Evolutionary conservation across 2,329 filamentous ascomycete genomes (phyloP).

Genomic region (Pseudopyrenochaeta lycopersici): DNA sequence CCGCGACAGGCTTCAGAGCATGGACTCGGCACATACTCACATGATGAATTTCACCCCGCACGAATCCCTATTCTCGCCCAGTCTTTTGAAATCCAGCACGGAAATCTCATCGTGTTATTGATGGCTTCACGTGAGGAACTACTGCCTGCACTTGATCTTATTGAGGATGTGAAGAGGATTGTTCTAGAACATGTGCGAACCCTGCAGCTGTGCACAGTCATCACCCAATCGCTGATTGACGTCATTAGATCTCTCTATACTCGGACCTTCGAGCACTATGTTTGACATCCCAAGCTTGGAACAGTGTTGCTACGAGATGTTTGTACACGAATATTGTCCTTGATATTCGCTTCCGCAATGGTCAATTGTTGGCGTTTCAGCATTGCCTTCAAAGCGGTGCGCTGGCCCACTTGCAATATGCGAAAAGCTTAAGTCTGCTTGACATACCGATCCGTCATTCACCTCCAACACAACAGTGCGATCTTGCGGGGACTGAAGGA

Average conservation of each 20-base stretch:
- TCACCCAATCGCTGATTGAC: neutral
- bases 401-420: slow-evolving; percentile 2
- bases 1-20: neutral
- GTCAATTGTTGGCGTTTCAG: slow-evolving; percentile 3
- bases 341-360: neutral
- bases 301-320: slow-evolving; percentile 3
- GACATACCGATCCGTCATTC: neutral
- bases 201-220: neutral
- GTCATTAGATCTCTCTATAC: slow-evolving; percentile 4
- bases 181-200: slow-evolving; percentile 3
- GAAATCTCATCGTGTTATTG: too few species aligned
- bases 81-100: neutral
- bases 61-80: neutral
- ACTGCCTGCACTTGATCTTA: neutral
- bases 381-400: slow-evolving; percentile 10
- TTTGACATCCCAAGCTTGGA: slow-evolving; percentile 8
- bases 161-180: slow-evolving; percentile 7
- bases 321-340: slow-evolving; percentile 12
- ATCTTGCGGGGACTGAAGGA: neutral
- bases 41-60: neutral
- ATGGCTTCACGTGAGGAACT: neutral
- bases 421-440: slow-evolving; percentile 8
- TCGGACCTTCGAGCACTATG: slow-evolving; percentile 12
- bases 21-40: neutral
- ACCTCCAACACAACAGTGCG: neutral